Evolutionary conservation across 1,284 basidiomycete genomes (phyloP).

Genomic region (Naganishia liquefaciens): DNA sequence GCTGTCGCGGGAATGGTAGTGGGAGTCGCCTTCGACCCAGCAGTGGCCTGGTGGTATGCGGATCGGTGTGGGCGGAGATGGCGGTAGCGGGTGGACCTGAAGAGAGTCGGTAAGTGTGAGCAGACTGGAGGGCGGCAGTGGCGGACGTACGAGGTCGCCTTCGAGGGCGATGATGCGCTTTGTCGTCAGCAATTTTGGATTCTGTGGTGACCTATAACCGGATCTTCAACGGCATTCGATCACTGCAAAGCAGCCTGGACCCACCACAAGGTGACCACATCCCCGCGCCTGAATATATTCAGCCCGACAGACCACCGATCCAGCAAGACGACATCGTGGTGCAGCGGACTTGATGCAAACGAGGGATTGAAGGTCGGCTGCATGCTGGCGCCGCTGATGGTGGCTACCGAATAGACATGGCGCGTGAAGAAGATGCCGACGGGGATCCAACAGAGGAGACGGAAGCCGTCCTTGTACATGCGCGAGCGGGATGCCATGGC

Average conservation of each 20-base stretch:
- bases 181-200: conserved; percentile 56
- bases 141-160: conserved; percentile 55
- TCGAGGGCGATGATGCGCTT: conserved; percentile 60
- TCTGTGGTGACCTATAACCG: conserved; percentile 53
- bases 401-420: conserved; percentile 55
- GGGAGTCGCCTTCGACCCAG: conserved; percentile 61
- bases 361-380: conserved; percentile 57
- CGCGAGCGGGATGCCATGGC: conserved; percentile 17
- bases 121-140: not conserved
- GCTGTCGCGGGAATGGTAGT: conserved; percentile 55
- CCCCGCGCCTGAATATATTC: conserved; percentile 52
- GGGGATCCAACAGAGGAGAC: conserved; percentile 57
- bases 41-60: conserved; percentile 54
- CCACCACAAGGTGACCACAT: conserved; percentile 58
- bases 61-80: conserved; percentile 48
- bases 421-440: conserved; percentile 57
- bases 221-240: not conserved
- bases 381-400: conserved; percentile 56
- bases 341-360: conserved; percentile 44
- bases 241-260: conserved; percentile 14
- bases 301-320: conserved; percentile 52
- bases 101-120: not conserved
- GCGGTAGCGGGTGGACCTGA: conserved; percentile 51
- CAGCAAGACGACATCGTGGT: conserved; percentile 58
- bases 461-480: conserved; percentile 19